These are phyloP conservation scores for Candida maris DNA, from an alignment of 805 yeast species.

Conservation along the genomic window DNA sequence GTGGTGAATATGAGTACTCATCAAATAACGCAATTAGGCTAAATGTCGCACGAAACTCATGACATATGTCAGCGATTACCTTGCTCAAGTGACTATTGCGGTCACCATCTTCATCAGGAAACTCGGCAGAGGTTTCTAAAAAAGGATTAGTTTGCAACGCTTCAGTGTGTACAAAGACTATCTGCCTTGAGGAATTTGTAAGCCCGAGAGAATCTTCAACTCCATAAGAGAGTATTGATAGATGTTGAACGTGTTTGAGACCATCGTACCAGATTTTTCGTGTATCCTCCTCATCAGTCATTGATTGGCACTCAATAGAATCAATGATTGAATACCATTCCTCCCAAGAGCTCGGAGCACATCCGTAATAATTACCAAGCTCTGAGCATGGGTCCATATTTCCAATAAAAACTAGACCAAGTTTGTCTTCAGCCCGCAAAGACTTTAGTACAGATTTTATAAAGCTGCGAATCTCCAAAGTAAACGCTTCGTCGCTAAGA, in stretches of 20 bases:
- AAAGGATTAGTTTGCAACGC: slow-evolving; percentile 2
- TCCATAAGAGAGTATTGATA: slow-evolving; percentile 20
- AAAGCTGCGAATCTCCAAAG: slow-evolving; percentile 13
- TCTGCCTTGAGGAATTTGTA: slow-evolving; percentile 14
- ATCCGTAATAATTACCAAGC: slow-evolving; percentile 32
- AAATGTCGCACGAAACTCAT: slow-evolving; percentile 18
- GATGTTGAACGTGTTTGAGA: slow-evolving; percentile 17
- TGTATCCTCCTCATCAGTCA: slow-evolving; percentile 8
- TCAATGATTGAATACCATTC: slow-evolving; percentile 27
- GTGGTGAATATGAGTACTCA: slow-evolving; percentile 23
- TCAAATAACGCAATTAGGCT: slow-evolving; percentile 25
- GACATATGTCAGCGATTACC: slow-evolving; percentile 14
- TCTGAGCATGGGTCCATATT: slow-evolving; percentile 8
- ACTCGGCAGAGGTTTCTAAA: background rate
- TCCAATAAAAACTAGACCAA: slow-evolving; percentile 30
- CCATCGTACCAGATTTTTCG: slow-evolving; percentile 23
- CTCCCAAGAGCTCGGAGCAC: slow-evolving; percentile 25
- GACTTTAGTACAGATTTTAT: slow-evolving; percentile 10
- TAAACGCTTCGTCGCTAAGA: slow-evolving; percentile 18
- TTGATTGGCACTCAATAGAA: slow-evolving; percentile 19
- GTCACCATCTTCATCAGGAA: background rate
- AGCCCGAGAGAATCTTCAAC: slow-evolving; percentile 2
- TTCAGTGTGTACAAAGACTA: slow-evolving; percentile 22
- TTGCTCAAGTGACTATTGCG: slow-evolving; percentile 1
- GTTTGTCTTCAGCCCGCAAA: slow-evolving; percentile 21